Percentiles rank a stretch among this genome's conserved stretches.
Conservation (phyloP, 768 basidiomycete genomes). For the Suillus ampliporus region DNA sequence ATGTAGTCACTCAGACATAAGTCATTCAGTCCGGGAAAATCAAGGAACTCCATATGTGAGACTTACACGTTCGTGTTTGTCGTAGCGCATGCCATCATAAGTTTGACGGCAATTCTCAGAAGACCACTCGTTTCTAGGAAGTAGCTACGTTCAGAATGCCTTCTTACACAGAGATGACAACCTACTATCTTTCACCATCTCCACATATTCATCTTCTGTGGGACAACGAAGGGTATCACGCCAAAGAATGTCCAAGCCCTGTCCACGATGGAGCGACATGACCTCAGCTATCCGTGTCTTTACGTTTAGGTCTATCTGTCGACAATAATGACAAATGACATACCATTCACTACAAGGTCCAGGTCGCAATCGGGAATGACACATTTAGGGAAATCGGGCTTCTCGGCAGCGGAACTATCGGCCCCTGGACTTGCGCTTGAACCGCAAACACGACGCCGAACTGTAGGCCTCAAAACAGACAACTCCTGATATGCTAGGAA, state of each 20-base stretch:
- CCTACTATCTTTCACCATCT: constrained; percentile 96
- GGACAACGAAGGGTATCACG: constrained; percentile 86
- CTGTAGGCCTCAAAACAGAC: constrained; percentile 36
- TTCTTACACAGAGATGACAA: constrained; percentile 2
- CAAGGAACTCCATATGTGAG: neutral
- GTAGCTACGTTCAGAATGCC: neutral
- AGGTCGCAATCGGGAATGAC: constrained; percentile 49
- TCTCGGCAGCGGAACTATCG: neutral
- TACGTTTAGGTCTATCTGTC: neutral
- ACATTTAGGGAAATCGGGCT: constrained; percentile 13
- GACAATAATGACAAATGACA: neutral
- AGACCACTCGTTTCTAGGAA: constrained; percentile 87
- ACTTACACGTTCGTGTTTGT: constrained; percentile 60
- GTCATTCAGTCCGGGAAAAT: neutral
- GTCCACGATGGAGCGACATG: constrained; percentile 85
- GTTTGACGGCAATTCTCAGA: constrained; percentile 86
- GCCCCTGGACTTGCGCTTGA: neutral
- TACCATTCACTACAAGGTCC: constrained; percentile 77
- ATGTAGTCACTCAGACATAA: constrained; percentile 71
- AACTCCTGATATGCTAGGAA: constrained; percentile 88
- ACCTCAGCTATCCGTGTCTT: constrained; percentile 48
- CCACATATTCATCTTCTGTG: constrained; percentile 88
- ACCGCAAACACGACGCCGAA: neutral
- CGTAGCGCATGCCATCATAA: constrained; percentile 90
- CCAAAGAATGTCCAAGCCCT: constrained; percentile 91